Evolutionary conservation across 2,329 filamentous ascomycete species (phyloP), one percentile per base, ranked within the genome.

Genomic region (Nigrograna mackinnonii): DNA sequence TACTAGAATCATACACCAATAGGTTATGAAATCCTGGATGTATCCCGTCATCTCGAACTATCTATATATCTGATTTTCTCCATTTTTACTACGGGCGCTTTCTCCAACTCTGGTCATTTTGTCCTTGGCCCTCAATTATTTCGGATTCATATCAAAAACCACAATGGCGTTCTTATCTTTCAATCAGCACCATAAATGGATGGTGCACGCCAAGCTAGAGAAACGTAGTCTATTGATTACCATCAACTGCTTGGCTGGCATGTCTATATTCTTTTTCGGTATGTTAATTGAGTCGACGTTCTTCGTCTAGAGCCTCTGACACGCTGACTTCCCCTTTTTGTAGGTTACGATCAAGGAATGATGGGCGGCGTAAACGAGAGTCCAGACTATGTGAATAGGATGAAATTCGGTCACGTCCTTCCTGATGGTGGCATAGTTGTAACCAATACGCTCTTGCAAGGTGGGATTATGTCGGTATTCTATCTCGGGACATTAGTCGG

Each of bases 251-350:
- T 24, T 48, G n/a, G 45, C 45, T 9, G 45, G 35, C 14, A 35
- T 47, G 14, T 50, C 44, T 33, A 50, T 50, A 33, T 43, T 50
- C 33, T 50, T 50, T 44, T 44, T 49, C 33, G 48, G n/a, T n/a
- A n/a, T n/a, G n/a, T n/a, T n/a, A n/a, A n/a, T n/a, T n/a, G n/a
- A n/a, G n/a, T n/a, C n/a, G n/a, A n/a, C n/a, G n/a, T n/a, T n/a
- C n/a, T n/a, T n/a, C n/a, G n/a, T n/a, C n/a, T n/a, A n/a, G n/a
- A n/a, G n/a, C n/a, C n/a, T n/a, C n/a, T n/a, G n/a, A n/a, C n/a
- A n/a, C n/a, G n/a, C n/a, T n/a, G n/a, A n/a, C n/a, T n/a, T n/a
- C n/a, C n/a, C n/a, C n/a, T n/a, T n/a, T n/a, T n/a, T n/a, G n/a
- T n/a, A n/a, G n/a, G 48, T 35, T 51, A 50, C 42, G 49, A 52